phyloP scores from a whole-genome alignment of 345 rosid genomes.

The Psidium guajava region DNA sequence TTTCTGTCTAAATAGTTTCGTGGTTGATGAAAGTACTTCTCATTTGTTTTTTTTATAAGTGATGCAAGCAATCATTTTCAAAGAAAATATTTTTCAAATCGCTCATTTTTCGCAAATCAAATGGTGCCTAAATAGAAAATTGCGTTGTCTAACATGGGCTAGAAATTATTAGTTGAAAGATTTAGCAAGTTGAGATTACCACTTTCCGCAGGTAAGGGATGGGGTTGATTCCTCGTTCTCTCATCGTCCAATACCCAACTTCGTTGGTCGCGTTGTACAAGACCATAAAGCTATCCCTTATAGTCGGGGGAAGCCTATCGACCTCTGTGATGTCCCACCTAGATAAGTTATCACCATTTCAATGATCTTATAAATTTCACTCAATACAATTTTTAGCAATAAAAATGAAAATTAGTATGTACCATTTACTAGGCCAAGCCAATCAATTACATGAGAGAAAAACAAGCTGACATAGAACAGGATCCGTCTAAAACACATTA shows the following conservation, averaged over 20 bases:
- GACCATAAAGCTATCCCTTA: not conserved
- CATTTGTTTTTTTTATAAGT: no score
- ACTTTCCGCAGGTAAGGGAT: constrained; percentile 2
- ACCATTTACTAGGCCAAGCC: not conserved
- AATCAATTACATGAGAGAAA: not conserved
- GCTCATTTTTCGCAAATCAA: no score
- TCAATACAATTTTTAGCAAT: not conserved
- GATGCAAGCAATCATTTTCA: no score
- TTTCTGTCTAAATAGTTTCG: no score
- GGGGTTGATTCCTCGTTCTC: constrained; percentile 1
- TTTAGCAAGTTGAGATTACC: not conserved
- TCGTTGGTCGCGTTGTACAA: constrained; percentile 6
- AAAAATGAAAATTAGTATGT: not conserved
- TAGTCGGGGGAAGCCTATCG: constrained; percentile 5
- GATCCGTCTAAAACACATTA: no score
- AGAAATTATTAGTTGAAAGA: not conserved
- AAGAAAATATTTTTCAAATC: no score
- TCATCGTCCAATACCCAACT: constrained; percentile 1
- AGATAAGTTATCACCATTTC: not conserved
- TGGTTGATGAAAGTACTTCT: no score
- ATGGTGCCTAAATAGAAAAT: not conserved
- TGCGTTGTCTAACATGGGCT: not conserved
- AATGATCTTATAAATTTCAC: not conserved
- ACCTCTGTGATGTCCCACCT: constrained; percentile 6
- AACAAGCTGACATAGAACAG: not conserved